A percentile compares a stretch with the other conserved stretches of the same genome.
These are phyloP conservation scores for Eragrostis curvula DNA, from an alignment of 176 grass and related monocot species.

Conservation along the genomic window DNA sequence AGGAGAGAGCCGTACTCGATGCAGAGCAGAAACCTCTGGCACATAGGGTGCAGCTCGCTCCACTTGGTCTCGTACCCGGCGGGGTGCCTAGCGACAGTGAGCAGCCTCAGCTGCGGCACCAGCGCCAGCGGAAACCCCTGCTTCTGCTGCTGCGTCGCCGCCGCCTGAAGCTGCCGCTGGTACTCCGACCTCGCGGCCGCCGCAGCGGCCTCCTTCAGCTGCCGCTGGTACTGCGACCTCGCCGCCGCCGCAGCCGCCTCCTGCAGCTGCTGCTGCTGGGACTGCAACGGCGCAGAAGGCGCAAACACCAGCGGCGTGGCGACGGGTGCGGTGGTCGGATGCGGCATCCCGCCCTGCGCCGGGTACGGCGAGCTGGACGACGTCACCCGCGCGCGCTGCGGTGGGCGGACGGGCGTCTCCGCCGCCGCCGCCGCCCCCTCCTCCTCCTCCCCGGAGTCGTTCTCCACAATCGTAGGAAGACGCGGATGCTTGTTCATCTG, in stretches of 20 bases:
- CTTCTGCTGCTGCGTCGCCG: background rate
- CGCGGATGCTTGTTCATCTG: background rate
- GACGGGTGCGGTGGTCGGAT: background rate
- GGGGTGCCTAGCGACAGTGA: conserved; percentile 42
- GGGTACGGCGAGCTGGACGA: background rate
- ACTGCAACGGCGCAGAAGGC: background rate
- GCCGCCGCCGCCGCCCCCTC: background rate
- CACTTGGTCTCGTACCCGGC: conserved; percentile 68
- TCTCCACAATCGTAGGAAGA: conserved; percentile 26
- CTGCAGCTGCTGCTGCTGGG: conserved; percentile 18
- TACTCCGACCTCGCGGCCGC: background rate
- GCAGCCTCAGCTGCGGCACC: conserved; percentile 44
- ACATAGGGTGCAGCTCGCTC: conserved; percentile 65
- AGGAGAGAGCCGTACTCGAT: conserved; percentile 61
- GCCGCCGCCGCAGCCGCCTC: conserved; percentile 8
- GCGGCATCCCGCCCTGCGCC: background rate
- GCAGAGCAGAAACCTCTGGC: conserved; percentile 61
- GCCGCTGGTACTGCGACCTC: no score
- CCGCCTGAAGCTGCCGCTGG: background rate
- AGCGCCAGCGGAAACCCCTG: conserved; percentile 17
- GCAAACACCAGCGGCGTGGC: background rate
- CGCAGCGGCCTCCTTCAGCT: conserved; percentile 14
- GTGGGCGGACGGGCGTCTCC: conserved; percentile 11
- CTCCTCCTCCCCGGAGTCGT: background rate
- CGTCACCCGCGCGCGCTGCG: background rate